These are phyloP conservation scores for Zymoseptoria brevis DNA, from an alignment of 2,329 filamentous ascomycete species.

Conservation along the genomic window DNA sequence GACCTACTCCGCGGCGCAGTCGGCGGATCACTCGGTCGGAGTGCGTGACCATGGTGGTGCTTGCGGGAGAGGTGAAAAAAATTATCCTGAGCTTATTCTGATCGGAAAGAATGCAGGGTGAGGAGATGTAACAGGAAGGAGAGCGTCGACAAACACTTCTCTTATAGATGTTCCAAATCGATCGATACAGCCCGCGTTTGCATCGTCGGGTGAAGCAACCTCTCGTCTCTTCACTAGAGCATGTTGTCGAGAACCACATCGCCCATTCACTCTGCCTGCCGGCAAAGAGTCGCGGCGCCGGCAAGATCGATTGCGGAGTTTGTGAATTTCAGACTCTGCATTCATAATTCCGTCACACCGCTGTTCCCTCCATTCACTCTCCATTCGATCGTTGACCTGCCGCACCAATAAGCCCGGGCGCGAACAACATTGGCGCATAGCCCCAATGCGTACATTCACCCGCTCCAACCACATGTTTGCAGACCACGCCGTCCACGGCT, in stretches of 20 bases:
- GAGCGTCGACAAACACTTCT: not conserved
- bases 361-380: not conserved
- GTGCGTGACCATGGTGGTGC: not conserved
- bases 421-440: constrained; percentile 37
- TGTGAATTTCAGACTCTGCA: not conserved
- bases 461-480: constrained; percentile 29
- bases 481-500: constrained; percentile 40
- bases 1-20: not conserved
- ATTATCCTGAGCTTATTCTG: not conserved
- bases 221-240: not conserved
- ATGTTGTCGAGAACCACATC: not conserved
- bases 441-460: constrained; percentile 46
- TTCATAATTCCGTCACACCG: not conserved
- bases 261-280: not conserved
- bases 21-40: not conserved
- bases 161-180: not conserved
- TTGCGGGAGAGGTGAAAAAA: not conserved
- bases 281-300: not conserved
- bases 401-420: constrained; percentile 26
- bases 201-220: not conserved
- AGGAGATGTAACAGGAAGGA: not conserved
- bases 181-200: not conserved
- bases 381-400: not conserved
- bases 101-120: not conserved
- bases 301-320: not conserved